Base-by-base conservation (phyloP, 2,329 filamentous ascomycete genomes). In the Xylaria sp. region DNA sequence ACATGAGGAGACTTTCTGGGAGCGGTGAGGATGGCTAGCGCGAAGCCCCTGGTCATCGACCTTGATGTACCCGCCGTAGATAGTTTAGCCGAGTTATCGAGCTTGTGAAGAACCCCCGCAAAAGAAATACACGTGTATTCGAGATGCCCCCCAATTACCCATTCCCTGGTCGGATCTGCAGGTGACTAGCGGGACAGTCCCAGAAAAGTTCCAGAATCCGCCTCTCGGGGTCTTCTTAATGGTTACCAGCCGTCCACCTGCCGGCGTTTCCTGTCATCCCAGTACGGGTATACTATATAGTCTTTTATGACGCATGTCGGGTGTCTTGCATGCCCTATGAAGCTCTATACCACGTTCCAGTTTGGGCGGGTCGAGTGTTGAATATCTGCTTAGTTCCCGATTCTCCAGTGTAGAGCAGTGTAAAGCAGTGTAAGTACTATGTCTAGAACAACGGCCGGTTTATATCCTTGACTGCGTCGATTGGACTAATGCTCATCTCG, bases 11-110 rank as follows among this genome's bases (percentile, higher is more conserved):
- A 55, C 59, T 64, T n/a, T 19, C 12, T 48, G 7, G 66, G 27
- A 65, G 61, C 61, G 66, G 61, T 68, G 66, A 68, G 62, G 7
- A 45, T 36, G 30, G 51, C n/a, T 64, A 68, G 66, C 27, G 66
- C 54, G 39, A 14, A 58, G 27, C 34, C 64, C 61, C 61, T 57
- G 56, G 51, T 58, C 56, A 42, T 58, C 9, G 8, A 34, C 54
- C 48, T 60, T 53, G 42, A 30, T 32, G 17, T 30, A 48, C 32
- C 32, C 51, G 42, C 48, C 39, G 54, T 58, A 55, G 47, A 24
- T 62, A 45, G 60, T 54, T 45, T 67, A 56, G 61, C 51, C 60
- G 55, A 36, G 30, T 34, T 56, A 19, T 61, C 57, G 42, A 42
- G 21, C 30, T 57, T 56, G 27, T 55, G 17, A 8, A 42, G 17